phyloP scores from a whole-genome alignment of 371 early-diverging fungal genomes.

The Parasitella parasitica region DNA sequence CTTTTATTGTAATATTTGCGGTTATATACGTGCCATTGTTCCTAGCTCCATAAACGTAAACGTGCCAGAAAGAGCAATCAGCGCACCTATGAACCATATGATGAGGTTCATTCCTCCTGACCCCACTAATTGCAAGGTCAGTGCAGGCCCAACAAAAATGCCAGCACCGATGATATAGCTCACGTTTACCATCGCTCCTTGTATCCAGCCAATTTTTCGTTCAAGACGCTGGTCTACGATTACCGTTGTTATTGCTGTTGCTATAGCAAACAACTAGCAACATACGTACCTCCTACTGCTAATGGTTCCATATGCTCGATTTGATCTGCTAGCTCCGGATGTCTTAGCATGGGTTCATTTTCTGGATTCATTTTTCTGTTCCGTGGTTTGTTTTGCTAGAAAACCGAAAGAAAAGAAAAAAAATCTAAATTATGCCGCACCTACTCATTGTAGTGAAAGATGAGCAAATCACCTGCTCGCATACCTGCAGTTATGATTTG shows the following conservation, averaged over 20 bases:
- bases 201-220: slow-evolving; percentile 43
- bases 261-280: background rate
- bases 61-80: slow-evolving; percentile 36
- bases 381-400: no score
- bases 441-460: background rate
- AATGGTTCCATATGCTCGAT: slow-evolving; percentile 37
- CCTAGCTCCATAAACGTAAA: slow-evolving; percentile 46
- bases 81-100: slow-evolving; percentile 38
- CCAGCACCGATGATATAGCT: slow-evolving; percentile 48
- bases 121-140: slow-evolving; percentile 37
- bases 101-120: slow-evolving; percentile 47
- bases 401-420: background rate
- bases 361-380: background rate
- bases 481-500: no score
- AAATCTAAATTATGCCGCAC: background rate
- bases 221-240: slow-evolving; percentile 38
- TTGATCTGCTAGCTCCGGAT: slow-evolving; percentile 11
- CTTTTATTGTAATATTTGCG: no score
- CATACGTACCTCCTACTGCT: slow-evolving; percentile 33
- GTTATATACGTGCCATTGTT: no score
- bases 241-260: background rate
- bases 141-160: slow-evolving; percentile 42
- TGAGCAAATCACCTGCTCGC: no score
- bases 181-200: slow-evolving; percentile 45
- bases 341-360: slow-evolving; percentile 9